Conservation (phyloP, 1,284 basidiomycete species). For the Puccinia polysora region DNA sequence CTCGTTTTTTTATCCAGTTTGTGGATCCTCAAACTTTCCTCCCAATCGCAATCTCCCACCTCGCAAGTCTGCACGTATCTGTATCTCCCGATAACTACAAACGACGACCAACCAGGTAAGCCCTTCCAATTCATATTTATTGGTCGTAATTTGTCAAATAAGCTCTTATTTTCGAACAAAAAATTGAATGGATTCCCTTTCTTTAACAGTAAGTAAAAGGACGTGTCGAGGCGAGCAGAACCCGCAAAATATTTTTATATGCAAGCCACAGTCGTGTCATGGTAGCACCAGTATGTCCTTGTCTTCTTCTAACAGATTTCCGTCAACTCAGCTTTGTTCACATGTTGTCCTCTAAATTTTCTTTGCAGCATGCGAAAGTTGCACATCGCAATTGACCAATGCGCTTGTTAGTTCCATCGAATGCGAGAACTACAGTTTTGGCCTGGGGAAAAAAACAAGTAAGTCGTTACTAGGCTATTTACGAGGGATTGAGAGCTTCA, state of each 20-base stretch:
- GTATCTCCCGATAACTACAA: neutral
- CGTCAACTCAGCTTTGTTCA: neutral
- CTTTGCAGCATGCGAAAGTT: conserved; percentile 5
- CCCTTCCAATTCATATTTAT: too few relatives aligned
- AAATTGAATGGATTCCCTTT: neutral
- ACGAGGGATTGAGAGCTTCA: neutral
- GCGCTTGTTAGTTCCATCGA: conserved; percentile 6
- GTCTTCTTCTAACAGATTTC: neutral
- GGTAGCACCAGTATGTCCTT: conserved; percentile 3
- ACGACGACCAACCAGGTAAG: conserved; percentile 1
- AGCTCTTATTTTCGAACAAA: neutral
- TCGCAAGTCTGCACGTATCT: neutral
- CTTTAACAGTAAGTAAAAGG: neutral
- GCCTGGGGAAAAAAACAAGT: conserved; percentile 1
- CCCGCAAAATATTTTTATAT: conserved; percentile 2
- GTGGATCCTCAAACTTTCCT: too few relatives aligned
- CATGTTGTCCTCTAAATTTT: neutral
- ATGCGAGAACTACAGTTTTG: conserved; percentile 1
- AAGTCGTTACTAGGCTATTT: neutral
- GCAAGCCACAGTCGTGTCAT: neutral
- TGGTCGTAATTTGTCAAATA: neutral
- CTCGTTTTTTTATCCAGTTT: too few relatives aligned
- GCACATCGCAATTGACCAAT: neutral
- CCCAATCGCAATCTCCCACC: neutral
- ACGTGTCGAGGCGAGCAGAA: neutral